Evolutionary conservation across 129 eudicot genomes (phyloP).

Genomic region (Flaveria bidentis): DNA sequence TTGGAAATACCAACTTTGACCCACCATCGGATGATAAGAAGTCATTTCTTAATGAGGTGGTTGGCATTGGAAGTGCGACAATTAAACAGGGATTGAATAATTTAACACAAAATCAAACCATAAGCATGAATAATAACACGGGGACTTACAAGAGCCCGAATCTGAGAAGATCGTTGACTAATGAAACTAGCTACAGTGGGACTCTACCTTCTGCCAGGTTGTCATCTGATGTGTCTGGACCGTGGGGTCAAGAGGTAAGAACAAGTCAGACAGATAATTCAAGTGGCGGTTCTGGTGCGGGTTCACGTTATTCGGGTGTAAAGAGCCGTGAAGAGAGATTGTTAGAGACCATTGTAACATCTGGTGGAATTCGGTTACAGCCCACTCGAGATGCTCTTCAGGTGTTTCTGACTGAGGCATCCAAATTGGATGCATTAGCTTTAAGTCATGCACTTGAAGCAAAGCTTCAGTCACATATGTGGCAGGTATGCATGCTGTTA

Average conservation of each 20-base stretch:
- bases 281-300: slow-evolving; percentile 37
- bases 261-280: slow-evolving; percentile 45
- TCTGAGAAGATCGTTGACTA: slow-evolving; percentile 72
- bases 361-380: slow-evolving; percentile 91
- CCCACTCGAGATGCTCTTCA: slow-evolving; percentile 93
- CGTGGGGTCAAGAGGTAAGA: slow-evolving; percentile 69
- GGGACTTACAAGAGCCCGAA: slow-evolving; percentile 75
- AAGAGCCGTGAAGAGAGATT: slow-evolving; percentile 85
- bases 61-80: slow-evolving; percentile 77
- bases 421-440: slow-evolving; percentile 70
- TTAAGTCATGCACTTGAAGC: slow-evolving; percentile 70
- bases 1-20: slow-evolving; percentile 78
- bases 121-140: slow-evolving; percentile 53
- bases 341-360: slow-evolving; percentile 75
- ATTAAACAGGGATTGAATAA: slow-evolving; percentile 68
- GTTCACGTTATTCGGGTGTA: slow-evolving; percentile 46
- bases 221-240: slow-evolving; percentile 42
- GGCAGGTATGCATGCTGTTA: slow-evolving; percentile 66
- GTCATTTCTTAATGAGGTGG: slow-evolving; percentile 78
- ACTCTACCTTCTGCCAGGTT: slow-evolving; percentile 43
- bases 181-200: slow-evolving; percentile 52
- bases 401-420: slow-evolving; percentile 67
- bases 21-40: slow-evolving; percentile 66
- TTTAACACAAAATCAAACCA: slow-evolving; percentile 55
- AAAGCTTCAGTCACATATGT: slow-evolving; percentile 75